phyloP scores from a whole-genome alignment of 139 green algal species.

The Micractinium sp. region DNA sequence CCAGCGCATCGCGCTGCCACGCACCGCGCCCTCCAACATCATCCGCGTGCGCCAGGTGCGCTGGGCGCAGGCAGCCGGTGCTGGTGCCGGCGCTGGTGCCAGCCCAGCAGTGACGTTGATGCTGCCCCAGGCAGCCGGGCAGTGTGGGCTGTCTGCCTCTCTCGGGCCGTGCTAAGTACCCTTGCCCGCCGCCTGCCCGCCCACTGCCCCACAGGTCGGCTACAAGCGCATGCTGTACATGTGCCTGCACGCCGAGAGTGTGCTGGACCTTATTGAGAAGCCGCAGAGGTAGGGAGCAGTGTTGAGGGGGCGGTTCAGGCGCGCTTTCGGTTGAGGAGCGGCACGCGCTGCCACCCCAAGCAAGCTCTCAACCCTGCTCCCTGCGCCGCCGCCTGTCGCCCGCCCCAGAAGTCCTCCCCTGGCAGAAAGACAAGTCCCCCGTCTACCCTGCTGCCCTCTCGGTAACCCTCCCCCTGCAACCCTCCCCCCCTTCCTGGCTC shows the following conservation, averaged over 20 bases:
- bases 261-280: conserved; percentile 67
- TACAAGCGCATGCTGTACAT: conserved; percentile 72
- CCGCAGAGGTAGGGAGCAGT: conserved; percentile 3
- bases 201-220: conserved; percentile 56
- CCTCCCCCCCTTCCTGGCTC: background rate
- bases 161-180: background rate
- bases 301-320: too few relatives aligned
- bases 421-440: too few relatives aligned
- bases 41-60: conserved; percentile 53
- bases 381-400: background rate
- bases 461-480: background rate
- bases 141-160: too few relatives aligned
- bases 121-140: too few relatives aligned
- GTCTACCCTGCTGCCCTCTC: too few relatives aligned
- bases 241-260: conserved; percentile 61
- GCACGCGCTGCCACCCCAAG: too few relatives aligned
- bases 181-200: too few relatives aligned
- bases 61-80: background rate
- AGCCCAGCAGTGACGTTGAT: background rate
- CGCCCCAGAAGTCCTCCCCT: too few relatives aligned
- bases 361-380: too few relatives aligned
- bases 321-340: too few relatives aligned
- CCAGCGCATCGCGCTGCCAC: conserved; percentile 49
- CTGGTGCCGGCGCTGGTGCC: background rate
- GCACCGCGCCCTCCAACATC: conserved; percentile 33